Evolutionary conservation across 177 flowering plant genomes (phyloP).

Genomic region (Vitis hybrid): DNA sequence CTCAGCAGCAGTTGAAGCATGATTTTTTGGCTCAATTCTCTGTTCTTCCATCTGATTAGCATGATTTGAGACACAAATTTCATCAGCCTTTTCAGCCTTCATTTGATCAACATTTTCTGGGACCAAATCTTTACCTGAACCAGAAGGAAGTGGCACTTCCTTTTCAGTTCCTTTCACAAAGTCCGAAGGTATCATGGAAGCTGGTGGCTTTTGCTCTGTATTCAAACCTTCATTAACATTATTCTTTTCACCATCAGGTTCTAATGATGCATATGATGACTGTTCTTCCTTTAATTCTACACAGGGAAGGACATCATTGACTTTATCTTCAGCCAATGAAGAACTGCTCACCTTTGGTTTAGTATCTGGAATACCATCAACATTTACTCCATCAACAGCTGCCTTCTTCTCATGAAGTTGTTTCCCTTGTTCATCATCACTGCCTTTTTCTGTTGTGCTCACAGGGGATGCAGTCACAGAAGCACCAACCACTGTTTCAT

Average conservation of each 20-base stretch:
- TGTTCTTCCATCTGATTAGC: constrained; percentile 19
- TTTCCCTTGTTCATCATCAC: constrained; percentile 17
- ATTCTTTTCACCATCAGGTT: constrained; percentile 13
- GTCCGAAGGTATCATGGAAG: constrained; percentile 1
- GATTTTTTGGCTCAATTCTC: constrained; percentile 15
- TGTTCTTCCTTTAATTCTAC: constrained; percentile 26
- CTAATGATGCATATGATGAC: constrained; percentile 18
- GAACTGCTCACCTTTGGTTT: constrained; percentile 14
- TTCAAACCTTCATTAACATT: constrained; percentile 7
- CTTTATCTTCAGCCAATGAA: constrained; percentile 19
- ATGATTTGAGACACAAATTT: constrained; percentile 13
- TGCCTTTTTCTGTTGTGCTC: constrained; percentile 8
- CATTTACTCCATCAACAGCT: constrained; percentile 2
- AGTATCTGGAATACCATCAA: constrained; percentile 15
- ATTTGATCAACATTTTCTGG: constrained; percentile 12
- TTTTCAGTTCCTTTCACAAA: constrained; percentile 12
- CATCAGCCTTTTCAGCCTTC: constrained; percentile 28
- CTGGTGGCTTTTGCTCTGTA: constrained; percentile 12
- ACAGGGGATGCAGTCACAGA: constrained; percentile 1
- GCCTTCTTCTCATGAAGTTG: constrained; percentile 18
- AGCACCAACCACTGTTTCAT: constrained; percentile 1
- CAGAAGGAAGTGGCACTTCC: constrained; percentile 14
- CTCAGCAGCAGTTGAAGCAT: constrained; percentile 11
- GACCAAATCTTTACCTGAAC: constrained; percentile 15
- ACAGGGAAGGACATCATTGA: constrained; percentile 9